Conservation (phyloP, 306 rosid genomes). For the Datisca glomerata region DNA sequence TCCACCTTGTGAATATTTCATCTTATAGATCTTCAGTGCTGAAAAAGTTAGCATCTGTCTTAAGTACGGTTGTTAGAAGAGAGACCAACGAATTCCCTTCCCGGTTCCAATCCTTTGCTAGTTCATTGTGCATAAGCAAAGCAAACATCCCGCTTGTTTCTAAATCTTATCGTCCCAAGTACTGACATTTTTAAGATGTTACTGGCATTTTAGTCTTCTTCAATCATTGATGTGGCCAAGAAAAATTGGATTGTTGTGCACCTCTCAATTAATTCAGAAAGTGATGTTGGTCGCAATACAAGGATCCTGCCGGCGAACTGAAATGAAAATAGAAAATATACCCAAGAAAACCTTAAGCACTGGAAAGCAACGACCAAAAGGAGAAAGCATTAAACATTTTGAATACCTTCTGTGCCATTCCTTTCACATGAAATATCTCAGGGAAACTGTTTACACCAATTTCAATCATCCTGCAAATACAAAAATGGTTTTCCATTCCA, state of each 20-base stretch:
- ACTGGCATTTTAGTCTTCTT: not conserved
- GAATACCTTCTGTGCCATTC: slow-evolving; percentile 79
- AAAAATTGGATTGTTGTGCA: slow-evolving; percentile 8
- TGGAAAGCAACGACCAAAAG: slow-evolving; percentile 1
- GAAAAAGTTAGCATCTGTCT: too few species aligned
- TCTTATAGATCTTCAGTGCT: too few species aligned
- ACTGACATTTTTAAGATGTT: not conserved
- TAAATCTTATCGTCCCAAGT: too few species aligned
- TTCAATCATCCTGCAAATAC: slow-evolving; percentile 55
- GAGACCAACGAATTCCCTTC: too few species aligned
- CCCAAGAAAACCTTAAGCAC: not conserved
- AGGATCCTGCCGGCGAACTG: slow-evolving; percentile 92
- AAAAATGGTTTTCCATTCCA: slow-evolving; percentile 3
- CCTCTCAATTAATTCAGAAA: slow-evolving; percentile 81
- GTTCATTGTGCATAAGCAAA: too few species aligned
- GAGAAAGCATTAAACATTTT: slow-evolving; percentile 1
- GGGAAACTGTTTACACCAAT: slow-evolving; percentile 77
- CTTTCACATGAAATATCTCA: slow-evolving; percentile 62
- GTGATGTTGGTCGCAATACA: slow-evolving; percentile 67
- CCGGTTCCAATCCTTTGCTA: too few species aligned
- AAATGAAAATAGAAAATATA: slow-evolving; percentile 11
- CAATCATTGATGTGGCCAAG: slow-evolving; percentile 2
- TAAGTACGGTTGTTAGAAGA: too few species aligned
- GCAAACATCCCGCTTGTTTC: too few species aligned
- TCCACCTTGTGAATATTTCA: too few species aligned